Evolutionary conservation across 306 rosid species (phyloP), one percentile per base, ranked within the genome.

Genomic region (Trichosanthes truncata): DNA sequence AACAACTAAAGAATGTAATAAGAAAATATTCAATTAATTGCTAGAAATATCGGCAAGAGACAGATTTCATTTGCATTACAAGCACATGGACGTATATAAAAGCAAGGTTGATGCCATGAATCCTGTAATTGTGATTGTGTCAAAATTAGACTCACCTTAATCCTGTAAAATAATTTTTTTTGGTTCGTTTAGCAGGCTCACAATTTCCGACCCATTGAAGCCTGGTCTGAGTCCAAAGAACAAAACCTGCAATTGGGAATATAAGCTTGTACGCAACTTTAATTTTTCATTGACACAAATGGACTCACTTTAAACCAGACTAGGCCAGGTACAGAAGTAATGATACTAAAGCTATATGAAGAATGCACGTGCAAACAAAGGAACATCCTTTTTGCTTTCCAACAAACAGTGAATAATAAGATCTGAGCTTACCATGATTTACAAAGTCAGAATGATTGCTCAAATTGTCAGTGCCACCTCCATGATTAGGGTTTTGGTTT

Each of bases 381-480:
- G 55, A 71, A 41, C 18, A 23, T 23, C 76, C 45, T 10, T 10
- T 75, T 53, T 10, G 2, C 29, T 21, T 76, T 53, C 18, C 53
- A 41, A n/a, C 74, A 40, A 36, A 5, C 20, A 45, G 40, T 43
- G 56, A 7, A 72, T 25, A 25, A 25, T 26, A 52, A 49, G 35
- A 3, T 46, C 23, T 43, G 53, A 46, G 41, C 26, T 74, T 74
- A 74, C 78, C 78, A 33, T 74, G 63, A 74, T 74, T 74, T 29
- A 74, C 63, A 51, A 74, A 74, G 78, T 74, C 78, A 74, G 78
- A 74, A 51, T 74, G 61, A 31, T 51, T 74, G 46, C 62, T 51
- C 40, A 74, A 33, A 26, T 74, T 12, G 46, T 35, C 78, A 18
- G 46, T 33, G 78, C 29, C 62, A 51, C 62, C 29, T 15, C 78